A percentile compares a stretch with the other conserved stretches of the same genome.
Evolutionary conservation across 768 basidiomycete species (phyloP).

Genomic region (Lentinula sp.): DNA sequence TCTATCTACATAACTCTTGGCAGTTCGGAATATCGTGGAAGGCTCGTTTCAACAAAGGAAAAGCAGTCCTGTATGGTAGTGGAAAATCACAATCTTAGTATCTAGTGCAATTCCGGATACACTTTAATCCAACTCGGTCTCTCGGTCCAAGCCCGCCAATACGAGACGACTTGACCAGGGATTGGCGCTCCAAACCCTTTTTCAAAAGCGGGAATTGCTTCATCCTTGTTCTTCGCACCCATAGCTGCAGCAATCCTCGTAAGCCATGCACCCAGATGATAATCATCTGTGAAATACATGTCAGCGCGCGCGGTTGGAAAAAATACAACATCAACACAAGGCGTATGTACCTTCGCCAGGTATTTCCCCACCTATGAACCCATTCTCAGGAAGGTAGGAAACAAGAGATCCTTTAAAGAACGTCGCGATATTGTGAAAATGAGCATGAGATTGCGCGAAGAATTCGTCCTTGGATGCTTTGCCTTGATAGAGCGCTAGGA

Average conservation of each 20-base stretch:
- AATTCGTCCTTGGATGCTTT: slow-evolving; percentile 31
- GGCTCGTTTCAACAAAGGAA: too few relatives aligned
- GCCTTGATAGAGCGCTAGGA: slow-evolving; percentile 37
- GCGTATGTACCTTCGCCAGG: slow-evolving; percentile 32
- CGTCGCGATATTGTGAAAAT: slow-evolving; percentile 29
- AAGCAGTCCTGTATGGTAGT: too few relatives aligned
- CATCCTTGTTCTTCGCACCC: slow-evolving; percentile 29
- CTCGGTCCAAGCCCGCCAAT: slow-evolving; percentile 38
- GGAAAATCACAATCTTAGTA: too few relatives aligned
- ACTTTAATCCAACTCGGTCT: slow-evolving; percentile 42
- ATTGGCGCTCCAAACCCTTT: slow-evolving; percentile 29
- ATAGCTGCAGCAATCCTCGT: slow-evolving; percentile 35
- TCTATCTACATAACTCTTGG: too few relatives aligned
- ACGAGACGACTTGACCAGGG: slow-evolving; percentile 30
- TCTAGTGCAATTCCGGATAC: slow-evolving; percentile 18
- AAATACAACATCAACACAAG: neutral
- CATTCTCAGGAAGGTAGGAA: slow-evolving; percentile 29
- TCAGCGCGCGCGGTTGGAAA: too few relatives aligned
- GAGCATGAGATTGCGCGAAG: slow-evolving; percentile 28
- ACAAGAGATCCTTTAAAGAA: slow-evolving; percentile 38
- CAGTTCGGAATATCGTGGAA: too few relatives aligned
- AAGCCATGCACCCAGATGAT: slow-evolving; percentile 49
- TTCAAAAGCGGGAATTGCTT: slow-evolving; percentile 31
- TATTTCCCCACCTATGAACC: slow-evolving; percentile 40
- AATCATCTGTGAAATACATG: slow-evolving; percentile 26